These are phyloP conservation scores for Pelagophyceae sp. DNA, from an alignment of 352 stramenopile genomes.

Conservation along the genomic window DNA sequence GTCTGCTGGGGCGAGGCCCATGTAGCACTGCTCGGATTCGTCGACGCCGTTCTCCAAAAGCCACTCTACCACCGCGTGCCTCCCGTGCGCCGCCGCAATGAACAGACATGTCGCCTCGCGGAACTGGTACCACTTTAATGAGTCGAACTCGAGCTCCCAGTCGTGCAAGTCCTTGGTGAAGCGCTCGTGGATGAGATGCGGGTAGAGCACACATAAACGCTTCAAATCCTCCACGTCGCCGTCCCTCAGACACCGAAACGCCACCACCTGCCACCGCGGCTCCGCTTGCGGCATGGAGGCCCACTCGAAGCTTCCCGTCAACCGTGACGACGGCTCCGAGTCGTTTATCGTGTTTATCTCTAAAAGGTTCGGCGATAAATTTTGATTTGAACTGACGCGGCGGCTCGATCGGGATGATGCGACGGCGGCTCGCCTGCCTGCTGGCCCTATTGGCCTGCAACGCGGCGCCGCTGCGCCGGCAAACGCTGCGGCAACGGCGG, in stretches of 20 bases:
- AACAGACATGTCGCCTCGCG: slow-evolving; percentile 33
- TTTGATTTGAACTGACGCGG: no score
- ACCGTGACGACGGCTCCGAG: no score
- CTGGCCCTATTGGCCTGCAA: no score
- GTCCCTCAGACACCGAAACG: slow-evolving; percentile 32
- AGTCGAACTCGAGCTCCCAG: slow-evolving; percentile 36
- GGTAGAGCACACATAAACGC: slow-evolving; percentile 20
- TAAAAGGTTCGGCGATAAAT: no score
- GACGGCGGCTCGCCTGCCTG: no score
- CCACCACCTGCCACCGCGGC: slow-evolving; percentile 29
- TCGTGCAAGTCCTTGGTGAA: slow-evolving; percentile 32
- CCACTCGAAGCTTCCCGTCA: no score
- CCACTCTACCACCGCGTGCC: slow-evolving; percentile 27
- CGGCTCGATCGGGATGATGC: no score
- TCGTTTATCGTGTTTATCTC: no score
- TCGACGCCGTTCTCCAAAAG: slow-evolving; percentile 36
- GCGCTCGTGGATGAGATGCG: slow-evolving; percentile 34
- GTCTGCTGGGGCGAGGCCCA: slow-evolving; percentile 29
- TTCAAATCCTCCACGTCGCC: slow-evolving; percentile 27
- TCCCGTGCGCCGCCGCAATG: slow-evolving; percentile 27
- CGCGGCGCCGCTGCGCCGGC: no score
- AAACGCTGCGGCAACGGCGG: no score
- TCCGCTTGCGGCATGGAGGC: background rate
- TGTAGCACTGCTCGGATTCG: slow-evolving; percentile 32
- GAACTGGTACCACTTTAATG: slow-evolving; percentile 38